A percentile compares a stretch with the other conserved stretches of the same genome.
Evolutionary conservation across 2,329 filamentous ascomycete species (phyloP).

Genomic region (Trichoderma arundinaceum): DNA sequence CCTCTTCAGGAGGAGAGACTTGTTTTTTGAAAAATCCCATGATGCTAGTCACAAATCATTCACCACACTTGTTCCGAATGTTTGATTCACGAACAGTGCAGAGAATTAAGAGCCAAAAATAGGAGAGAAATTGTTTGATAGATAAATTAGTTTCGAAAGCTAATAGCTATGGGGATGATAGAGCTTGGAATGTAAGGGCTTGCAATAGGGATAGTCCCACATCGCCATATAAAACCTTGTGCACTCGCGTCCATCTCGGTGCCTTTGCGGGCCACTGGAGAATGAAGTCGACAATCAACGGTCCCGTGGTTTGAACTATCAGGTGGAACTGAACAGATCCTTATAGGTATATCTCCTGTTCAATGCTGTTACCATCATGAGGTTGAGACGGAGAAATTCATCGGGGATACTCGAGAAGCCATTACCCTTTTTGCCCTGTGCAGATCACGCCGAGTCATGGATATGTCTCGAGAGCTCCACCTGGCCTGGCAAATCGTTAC

Average conservation of each 20-base stretch:
- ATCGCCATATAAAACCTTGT: constrained; percentile 18
- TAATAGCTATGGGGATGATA: constrained; percentile 6
- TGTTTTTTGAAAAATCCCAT: constrained; percentile 23
- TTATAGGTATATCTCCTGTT: constrained; percentile 26
- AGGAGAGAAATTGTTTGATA: constrained; percentile 21
- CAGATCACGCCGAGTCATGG: constrained; percentile 27
- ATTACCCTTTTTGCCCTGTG: constrained; percentile 9
- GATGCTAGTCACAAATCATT: constrained; percentile 16
- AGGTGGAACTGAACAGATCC: constrained; percentile 15
- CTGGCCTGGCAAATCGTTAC: neutral
- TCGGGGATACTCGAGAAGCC: constrained; percentile 23
- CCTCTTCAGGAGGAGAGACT: neutral
- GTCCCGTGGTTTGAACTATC: constrained; percentile 18
- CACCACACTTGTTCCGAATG: constrained; percentile 1
- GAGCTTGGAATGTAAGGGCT: constrained; percentile 3
- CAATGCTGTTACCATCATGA: constrained; percentile 23
- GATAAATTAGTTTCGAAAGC: constrained; percentile 19
- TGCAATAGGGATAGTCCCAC: constrained; percentile 23
- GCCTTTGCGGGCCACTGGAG: constrained; percentile 29
- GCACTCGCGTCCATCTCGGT: constrained; percentile 29
- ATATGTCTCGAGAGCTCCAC: constrained; percentile 22
- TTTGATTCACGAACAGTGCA: constrained; percentile 1
- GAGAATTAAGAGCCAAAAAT: neutral
- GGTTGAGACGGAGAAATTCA: constrained; percentile 24
- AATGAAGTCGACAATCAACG: neutral